Base-by-base conservation (phyloP, 345 rosid species). In the Aurinia saxatilis region DNA sequence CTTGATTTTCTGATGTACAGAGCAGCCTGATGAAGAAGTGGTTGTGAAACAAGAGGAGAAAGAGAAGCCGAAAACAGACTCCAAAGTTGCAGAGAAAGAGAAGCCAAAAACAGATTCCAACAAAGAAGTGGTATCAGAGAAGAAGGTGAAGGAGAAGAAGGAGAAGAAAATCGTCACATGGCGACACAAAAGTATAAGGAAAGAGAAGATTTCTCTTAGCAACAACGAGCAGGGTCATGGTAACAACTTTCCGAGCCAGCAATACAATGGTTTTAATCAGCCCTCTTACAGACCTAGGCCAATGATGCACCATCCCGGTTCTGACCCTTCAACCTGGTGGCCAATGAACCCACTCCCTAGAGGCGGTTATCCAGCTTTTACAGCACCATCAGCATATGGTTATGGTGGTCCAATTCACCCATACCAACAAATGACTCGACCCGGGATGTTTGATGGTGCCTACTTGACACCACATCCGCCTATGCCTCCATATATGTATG, bases 391-490 rank as follows among this genome's bases (percentile, higher is more conserved):
- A 45, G 50, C 61, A 37, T 60, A 31, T 8, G 41, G 58, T 47
- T 21, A 54, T 23, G 31, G 60, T 53, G 27, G 33, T 61, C 57
- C 62, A 7, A 18, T 45, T 27, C 50, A 45, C n/a, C 56, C 62
- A 52, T 45, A 46, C 63, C 57, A 60, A 13, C 2, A 13, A 14
- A 61, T 61, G 56, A 10, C 21, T 31, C 57, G 7, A 8, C 34
- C 62, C 6, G 2, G 19, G 1, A 39, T 70, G 51, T 62, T 23
- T 11, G 1, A 33, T 18, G 58, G 68, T 46, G 19, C 5, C 31
- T 11, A 55, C 6, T 62, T 70, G n/a, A 55, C 74, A 63, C 68
- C 58, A 19, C 59, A 56, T 64, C 70, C 55, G 2, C 55, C 50
- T 49, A 51, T 72, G 75, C 61, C 37, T 38, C 38, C 44, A 44